Base-by-base conservation (phyloP, 768 basidiomycete species). In the Chalciporus chontae region DNA sequence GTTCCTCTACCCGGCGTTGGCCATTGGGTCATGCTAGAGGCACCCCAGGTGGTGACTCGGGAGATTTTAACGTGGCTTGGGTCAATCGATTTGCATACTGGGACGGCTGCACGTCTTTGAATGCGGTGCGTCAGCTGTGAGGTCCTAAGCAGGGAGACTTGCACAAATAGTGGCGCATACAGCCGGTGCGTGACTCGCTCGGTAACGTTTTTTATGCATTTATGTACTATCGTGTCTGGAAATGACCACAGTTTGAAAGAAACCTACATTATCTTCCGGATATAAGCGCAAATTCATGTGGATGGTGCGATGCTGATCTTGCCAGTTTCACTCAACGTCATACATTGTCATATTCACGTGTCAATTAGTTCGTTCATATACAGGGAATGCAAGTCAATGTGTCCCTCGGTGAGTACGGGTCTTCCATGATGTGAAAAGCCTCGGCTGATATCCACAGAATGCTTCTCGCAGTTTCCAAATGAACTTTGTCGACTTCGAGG, bases 21-120 rank as follows among this genome's bases (percentile, higher is more conserved):
- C 2, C 87, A 88, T 60, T 90, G 87, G 85, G 41, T 89, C 1
- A 75, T 86, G 80, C 50, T 83, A 1, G 79, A 88, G 57, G 78
- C 78, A 19, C 73, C 75, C 31, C 77, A 84, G 39, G 71, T 72
- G 21, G 71, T 88, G 27, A 79, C 78, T 1, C 60, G 75, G 7
- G 72, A 58, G 40, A 69, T 83, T n/a, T 47, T 71, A 5, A 64
- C 64, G 36, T 83, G 80, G 80, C 61, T 82, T 13, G 63, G 67
- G 14, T 43, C 52, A 13, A 32, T 48, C 6, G 13, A 17, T 43
- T 10, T 57, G 4, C n/a, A 23, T 8, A 8, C 55, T 39, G 21
- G 32, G 11, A 15, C 9, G 13, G 1, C 24, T 29, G n/a, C 48
- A 15, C 48, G 3, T 41, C 21, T 63, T 1, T 62, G 49, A 60